Conservation (phyloP, 768 basidiomycete genomes). For the Leccinum fibrillosum region DNA sequence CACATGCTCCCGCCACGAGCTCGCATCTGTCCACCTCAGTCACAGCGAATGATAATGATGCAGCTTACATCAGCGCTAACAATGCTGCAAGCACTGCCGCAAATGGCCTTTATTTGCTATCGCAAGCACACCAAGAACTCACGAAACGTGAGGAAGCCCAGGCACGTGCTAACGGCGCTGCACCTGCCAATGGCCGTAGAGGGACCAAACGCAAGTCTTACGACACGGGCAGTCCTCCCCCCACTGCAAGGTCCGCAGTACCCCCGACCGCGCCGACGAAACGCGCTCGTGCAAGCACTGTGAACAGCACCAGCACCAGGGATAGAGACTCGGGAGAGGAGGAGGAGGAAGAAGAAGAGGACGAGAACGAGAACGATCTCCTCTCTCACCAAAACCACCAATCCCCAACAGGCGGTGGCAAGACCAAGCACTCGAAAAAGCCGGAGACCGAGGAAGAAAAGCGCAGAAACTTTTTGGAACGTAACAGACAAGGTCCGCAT, state of each 20-base stretch:
- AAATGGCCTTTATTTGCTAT: conserved; percentile 90
- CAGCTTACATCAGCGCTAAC: conserved; percentile 42
- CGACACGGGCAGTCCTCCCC: conserved; percentile 40
- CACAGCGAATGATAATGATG: conserved; percentile 32
- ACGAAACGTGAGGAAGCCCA: conserved; percentile 91
- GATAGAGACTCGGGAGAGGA: conserved; percentile 38
- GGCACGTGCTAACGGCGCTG: conserved; percentile 49
- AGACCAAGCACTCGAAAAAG: conserved; percentile 50
- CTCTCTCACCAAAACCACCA: conserved; percentile 20
- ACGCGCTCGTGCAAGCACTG: conserved; percentile 38
- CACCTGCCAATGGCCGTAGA: conserved; percentile 38
- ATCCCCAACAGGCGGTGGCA: conserved; percentile 10
- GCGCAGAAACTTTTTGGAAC: conserved; percentile 91
- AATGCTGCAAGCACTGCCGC: conserved; percentile 70
- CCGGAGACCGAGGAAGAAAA: conserved; percentile 99
- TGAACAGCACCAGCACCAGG: conserved; percentile 27
- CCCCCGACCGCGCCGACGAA: conserved; percentile 27
- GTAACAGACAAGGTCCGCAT: conserved; percentile 87
- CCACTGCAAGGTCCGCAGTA: conserved; percentile 21
- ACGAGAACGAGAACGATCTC: conserved; percentile 36
- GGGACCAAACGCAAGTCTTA: conserved; percentile 70
- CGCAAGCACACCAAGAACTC: conserved; percentile 94
- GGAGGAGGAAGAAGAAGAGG: conserved; percentile 39
- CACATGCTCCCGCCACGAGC: conserved; percentile 33
- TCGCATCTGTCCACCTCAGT: conserved; percentile 35